These are phyloP conservation scores for Ceratocystiopsis minuta DNA, from an alignment of 2,329 filamentous ascomycete species.

Conservation along the genomic window DNA sequence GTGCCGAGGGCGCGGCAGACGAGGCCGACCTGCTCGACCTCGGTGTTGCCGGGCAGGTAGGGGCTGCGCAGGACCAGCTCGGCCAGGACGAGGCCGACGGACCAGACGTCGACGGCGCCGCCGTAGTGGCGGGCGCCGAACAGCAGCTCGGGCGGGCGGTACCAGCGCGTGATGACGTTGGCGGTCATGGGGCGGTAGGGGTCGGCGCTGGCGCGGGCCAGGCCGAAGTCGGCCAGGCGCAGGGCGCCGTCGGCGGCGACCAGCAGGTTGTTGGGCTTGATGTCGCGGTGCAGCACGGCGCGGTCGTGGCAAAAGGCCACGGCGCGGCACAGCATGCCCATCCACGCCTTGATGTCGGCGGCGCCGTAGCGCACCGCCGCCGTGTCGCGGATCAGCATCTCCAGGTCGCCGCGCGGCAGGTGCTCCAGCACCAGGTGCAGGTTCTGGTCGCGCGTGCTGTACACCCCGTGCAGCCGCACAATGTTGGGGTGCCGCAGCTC, in stretches of 20 bases:
- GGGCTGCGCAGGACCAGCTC: slow-evolving; percentile 72
- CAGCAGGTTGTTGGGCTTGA: slow-evolving; percentile 95
- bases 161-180: slow-evolving; percentile 94
- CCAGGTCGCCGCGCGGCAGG: slow-evolving; percentile 80
- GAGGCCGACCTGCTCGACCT: slow-evolving; percentile 69
- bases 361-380: slow-evolving; percentile 62
- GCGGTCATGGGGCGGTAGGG: slow-evolving; percentile 78
- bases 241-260: slow-evolving; percentile 86
- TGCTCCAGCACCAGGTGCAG: slow-evolving; percentile 91
- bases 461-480: slow-evolving; percentile 80
- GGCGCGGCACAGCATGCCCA: slow-evolving; percentile 86
- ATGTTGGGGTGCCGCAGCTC: slow-evolving; percentile 92
- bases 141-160: slow-evolving; percentile 81
- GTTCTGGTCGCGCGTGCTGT: slow-evolving; percentile 91
- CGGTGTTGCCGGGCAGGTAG: slow-evolving; percentile 67
- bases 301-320: slow-evolving; percentile 96
- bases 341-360: slow-evolving; percentile 94
- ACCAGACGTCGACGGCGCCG: slow-evolving; percentile 87
- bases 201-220: slow-evolving; percentile 77
- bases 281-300: slow-evolving; percentile 86
- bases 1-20: slow-evolving; percentile 78
- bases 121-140: slow-evolving; percentile 82
- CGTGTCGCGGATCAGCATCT: slow-evolving; percentile 81
- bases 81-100: slow-evolving; percentile 79
- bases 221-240: slow-evolving; percentile 94